Evolutionary conservation across 2,329 filamentous ascomycete species (phyloP), one percentile per base, ranked within the genome.

Genomic region (Simplicillium sp.): DNA sequence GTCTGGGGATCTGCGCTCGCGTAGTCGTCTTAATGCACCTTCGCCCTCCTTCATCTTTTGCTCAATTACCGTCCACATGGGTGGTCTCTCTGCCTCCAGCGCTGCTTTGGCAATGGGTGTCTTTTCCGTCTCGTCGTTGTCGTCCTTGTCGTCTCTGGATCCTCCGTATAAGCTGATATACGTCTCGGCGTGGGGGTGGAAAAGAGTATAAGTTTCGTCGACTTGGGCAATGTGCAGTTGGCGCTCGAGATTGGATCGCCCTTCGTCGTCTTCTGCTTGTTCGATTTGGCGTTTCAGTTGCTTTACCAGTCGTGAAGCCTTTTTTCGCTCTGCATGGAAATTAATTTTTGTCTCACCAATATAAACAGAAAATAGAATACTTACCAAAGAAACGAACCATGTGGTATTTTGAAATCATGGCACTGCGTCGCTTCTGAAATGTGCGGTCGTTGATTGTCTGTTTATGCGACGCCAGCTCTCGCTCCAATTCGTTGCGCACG

Each of bases 371-470:
- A 18, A 31, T 28, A 45, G 34, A 31, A 20, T 43, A 8, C 72
- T 39, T 67, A 84, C 85, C 86, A 60, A 90, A 90, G 57, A 92
- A 92, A 20, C 86, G 71, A 38, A 90, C 77, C 75, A 87, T 89
- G 58, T 90, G 85, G 52, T 88, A 92, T 58, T 81, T 84, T 38
- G 70, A 70, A 46, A 89, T 87, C 75, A 89, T 86, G 44, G 77
- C 71, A 50, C 71, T 72, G 49, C 77, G 72, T 54, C 70, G 71
- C 62, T 78, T 80, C 51, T 79, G 77, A 44, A 71, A 69, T 44
- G 75, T 66, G 37, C 73, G 69, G 46, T 75, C 70, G 4, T 62
- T 68, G 44, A 89, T 67, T 52, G 84, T 81, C 47, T 75, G 68
- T 58, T 77, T 71, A 52, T 80, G 81, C 4, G 80, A 72, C 36